Evolutionary conservation across 2,329 filamentous ascomycete genomes (phyloP).

Genomic region (Teratosphaeria nubilosa): DNA sequence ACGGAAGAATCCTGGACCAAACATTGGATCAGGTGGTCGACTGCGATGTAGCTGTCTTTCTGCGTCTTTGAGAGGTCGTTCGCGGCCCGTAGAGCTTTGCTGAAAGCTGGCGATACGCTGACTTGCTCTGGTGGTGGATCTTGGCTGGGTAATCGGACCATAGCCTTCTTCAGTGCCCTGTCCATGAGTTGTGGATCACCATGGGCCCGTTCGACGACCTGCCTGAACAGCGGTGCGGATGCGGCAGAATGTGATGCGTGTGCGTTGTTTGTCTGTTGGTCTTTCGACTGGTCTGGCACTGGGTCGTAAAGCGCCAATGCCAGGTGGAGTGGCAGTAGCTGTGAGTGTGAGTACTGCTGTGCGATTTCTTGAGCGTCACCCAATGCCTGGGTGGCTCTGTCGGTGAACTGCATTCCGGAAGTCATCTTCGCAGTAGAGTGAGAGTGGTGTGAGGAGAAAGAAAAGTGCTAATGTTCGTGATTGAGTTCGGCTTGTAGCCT

Average conservation of each 20-base stretch:
- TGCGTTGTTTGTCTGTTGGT: conserved; percentile 55
- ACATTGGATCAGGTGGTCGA: conserved; percentile 86
- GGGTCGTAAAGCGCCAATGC: conserved; percentile 73
- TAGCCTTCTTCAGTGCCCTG: conserved; percentile 76
- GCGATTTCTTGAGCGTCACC: conserved; percentile 80
- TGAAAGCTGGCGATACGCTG: conserved; percentile 70
- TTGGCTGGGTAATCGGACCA: conserved; percentile 87
- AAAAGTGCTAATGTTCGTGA: neutral
- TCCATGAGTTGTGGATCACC: conserved; percentile 86
- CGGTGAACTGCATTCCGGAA: conserved; percentile 82
- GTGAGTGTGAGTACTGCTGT: conserved; percentile 81
- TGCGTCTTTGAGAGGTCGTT: conserved; percentile 93
- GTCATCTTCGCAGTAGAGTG: conserved; percentile 45
- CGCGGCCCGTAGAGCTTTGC: conserved; percentile 71
- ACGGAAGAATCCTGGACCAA: conserved; percentile 70
- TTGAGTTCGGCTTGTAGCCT: neutral
- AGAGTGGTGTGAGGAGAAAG: neutral
- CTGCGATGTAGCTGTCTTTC: conserved; percentile 87
- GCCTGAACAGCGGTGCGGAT: conserved; percentile 72
- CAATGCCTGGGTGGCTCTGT: conserved; percentile 81
- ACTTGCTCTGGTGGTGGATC: conserved; percentile 88
- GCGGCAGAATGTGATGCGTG: conserved; percentile 57
- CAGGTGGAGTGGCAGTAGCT: conserved; percentile 82
- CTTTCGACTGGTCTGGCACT: conserved; percentile 62
- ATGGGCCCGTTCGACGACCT: conserved; percentile 87